Evolutionary conservation across 73 alveolate species (phyloP).

Genomic region (Stentor coeruleus): DNA sequence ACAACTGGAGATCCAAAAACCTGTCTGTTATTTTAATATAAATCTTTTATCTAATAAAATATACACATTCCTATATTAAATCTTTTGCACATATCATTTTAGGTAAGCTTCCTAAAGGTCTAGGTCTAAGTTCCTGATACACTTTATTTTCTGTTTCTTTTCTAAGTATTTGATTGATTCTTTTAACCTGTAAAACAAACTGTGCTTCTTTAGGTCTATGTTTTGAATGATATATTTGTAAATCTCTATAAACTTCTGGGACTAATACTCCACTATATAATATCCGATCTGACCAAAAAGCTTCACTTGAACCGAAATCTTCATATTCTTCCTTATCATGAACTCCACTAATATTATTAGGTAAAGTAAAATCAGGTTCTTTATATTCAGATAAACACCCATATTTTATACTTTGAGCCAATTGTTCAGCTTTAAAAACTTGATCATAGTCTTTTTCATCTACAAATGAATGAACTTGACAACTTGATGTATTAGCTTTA

Average conservation of each 20-base stretch:
- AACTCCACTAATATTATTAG: constrained; percentile 85
- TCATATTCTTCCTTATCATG: constrained; percentile 69
- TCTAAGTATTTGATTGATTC: constrained; percentile 15
- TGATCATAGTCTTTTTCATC: background rate
- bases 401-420: constrained; percentile 31
- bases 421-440: constrained; percentile 32
- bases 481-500: constrained; percentile 35
- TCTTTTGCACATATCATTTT: no score
- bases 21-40: no score
- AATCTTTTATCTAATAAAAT: no score
- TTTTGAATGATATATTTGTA: constrained; percentile 35
- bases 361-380: constrained; percentile 81
- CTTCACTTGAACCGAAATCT: constrained; percentile 75
- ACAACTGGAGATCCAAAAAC: no score
- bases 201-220: constrained; percentile 42
- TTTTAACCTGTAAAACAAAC: constrained; percentile 27
- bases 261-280: constrained; percentile 27
- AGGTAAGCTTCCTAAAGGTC: no score
- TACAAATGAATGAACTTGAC: constrained; percentile 27
- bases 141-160: background rate
- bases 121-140: background rate
- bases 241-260: background rate
- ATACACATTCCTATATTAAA: no score
- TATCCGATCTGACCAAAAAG: constrained; percentile 95
- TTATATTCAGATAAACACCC: background rate